A percentile compares a stretch with the other conserved stretches of the same genome.
Evolutionary conservation across 2,329 filamentous ascomycete genomes (phyloP).

Genomic region (Lasiodiplodia sp.): DNA sequence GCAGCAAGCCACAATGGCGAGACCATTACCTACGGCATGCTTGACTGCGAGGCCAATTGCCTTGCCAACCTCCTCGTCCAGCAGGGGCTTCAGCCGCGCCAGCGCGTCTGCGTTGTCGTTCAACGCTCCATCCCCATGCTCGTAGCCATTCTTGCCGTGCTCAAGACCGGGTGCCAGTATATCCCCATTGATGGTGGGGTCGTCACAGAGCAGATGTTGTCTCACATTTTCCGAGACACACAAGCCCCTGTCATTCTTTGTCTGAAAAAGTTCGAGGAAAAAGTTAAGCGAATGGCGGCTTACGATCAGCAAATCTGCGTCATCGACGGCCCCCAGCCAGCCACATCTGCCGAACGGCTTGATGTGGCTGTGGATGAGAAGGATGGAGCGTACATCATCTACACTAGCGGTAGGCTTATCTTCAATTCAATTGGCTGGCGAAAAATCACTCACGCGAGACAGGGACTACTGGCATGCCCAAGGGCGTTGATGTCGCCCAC

Average conservation of each 20-base stretch:
- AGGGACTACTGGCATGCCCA: slow-evolving; percentile 63
- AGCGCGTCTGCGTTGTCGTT: slow-evolving; percentile 43
- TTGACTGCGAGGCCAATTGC: slow-evolving; percentile 11
- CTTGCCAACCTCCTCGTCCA: slow-evolving; percentile 1
- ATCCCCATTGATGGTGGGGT: slow-evolving; percentile 12
- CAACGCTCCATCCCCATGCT: slow-evolving; percentile 46
- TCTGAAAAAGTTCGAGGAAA: slow-evolving; percentile 45
- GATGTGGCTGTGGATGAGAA: slow-evolving; percentile 32
- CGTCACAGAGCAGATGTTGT: slow-evolving; percentile 38
- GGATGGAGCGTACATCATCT: slow-evolving; percentile 52
- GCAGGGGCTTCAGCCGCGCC: background rate
- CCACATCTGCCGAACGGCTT: slow-evolving; percentile 34
- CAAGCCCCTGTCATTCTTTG: slow-evolving; percentile 57
- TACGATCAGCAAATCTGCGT: background rate
- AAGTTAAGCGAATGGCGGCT: slow-evolving; percentile 35
- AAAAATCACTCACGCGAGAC: background rate
- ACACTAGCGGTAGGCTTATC: slow-evolving; percentile 54
- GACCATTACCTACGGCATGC: slow-evolving; percentile 8
- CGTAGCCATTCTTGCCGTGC: slow-evolving; percentile 45
- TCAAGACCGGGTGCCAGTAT: slow-evolving; percentile 42
- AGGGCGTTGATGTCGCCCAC: slow-evolving; percentile 66
- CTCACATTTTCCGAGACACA: slow-evolving; percentile 59
- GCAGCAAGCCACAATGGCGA: slow-evolving; percentile 3
- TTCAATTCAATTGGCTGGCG: slow-evolving; percentile 24
- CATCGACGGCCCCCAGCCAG: slow-evolving; percentile 24